A percentile compares a stretch with the other conserved stretches of the same genome.
Conservation (phyloP, 2,329 filamentous ascomycete genomes). For the Aspergillus spinulosporus region DNA sequence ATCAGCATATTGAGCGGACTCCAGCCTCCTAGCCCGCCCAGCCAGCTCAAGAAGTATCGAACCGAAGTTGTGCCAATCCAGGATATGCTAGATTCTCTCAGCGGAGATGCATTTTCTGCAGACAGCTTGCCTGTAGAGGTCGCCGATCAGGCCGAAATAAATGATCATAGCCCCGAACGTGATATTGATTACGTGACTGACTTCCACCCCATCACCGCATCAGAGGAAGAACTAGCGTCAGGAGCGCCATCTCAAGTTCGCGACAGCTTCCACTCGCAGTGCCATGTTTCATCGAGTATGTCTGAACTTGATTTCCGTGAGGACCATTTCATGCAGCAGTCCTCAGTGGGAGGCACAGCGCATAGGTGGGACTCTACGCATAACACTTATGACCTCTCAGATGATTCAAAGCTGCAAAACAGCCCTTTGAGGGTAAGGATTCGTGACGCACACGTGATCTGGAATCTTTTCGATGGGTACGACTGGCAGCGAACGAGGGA, state of each 20-base stretch:
- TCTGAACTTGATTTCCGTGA: constrained; percentile 72
- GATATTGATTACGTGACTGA: constrained; percentile 57
- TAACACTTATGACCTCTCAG: constrained; percentile 70
- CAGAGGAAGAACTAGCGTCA: constrained; percentile 28
- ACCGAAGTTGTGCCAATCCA: constrained; percentile 83
- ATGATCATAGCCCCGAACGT: constrained; percentile 31
- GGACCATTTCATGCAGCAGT: constrained; percentile 69
- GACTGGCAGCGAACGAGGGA: constrained; percentile 90
- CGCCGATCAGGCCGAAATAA: constrained; percentile 47
- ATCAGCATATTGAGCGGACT: constrained; percentile 76
- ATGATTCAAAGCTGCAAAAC: constrained; percentile 59
- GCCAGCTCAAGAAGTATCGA: constrained; percentile 78
- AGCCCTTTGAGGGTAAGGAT: constrained; percentile 77
- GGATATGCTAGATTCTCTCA: constrained; percentile 86
- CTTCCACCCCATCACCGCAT: constrained; percentile 50
- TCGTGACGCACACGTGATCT: constrained; percentile 88
- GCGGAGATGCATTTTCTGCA: constrained; percentile 72
- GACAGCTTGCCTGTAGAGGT: constrained; percentile 42
- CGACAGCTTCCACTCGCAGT: constrained; percentile 55
- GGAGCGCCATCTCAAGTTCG: constrained; percentile 40
- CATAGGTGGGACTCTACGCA: constrained; percentile 77
- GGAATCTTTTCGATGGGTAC: constrained; percentile 97
- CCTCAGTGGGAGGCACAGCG: constrained; percentile 64
- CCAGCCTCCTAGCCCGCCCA: constrained; percentile 78
- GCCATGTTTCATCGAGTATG: constrained; percentile 57